These are phyloP conservation scores for Thielaviopsis musarum DNA, from an alignment of 2,329 filamentous ascomycete species.

Conservation along the genomic window DNA sequence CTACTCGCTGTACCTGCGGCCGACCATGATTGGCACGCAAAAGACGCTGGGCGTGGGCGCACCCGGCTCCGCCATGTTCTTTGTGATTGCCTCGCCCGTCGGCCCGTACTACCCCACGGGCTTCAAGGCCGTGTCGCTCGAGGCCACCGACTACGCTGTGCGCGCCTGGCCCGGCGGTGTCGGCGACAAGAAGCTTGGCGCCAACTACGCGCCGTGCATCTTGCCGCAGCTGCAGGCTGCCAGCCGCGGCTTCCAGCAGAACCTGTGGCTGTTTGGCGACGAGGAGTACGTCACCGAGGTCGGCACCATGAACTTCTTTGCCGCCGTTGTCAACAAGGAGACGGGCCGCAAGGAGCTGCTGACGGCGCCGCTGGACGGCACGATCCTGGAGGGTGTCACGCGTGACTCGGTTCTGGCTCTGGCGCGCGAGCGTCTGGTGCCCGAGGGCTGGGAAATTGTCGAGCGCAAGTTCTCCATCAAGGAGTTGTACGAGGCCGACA, in stretches of 20 bases:
- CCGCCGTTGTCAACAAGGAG: constrained; percentile 66
- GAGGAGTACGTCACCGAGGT: constrained; percentile 95
- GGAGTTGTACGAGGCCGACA: constrained; percentile 63
- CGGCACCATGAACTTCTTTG: constrained; percentile 97
- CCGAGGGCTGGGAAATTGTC: constrained; percentile 72
- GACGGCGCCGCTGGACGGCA: constrained; percentile 92
- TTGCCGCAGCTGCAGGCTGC: constrained; percentile 89
- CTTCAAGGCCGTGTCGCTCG: constrained; percentile 91
- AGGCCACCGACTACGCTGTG: constrained; percentile 92
- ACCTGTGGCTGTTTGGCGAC: constrained; percentile 91
- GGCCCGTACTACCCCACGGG: constrained; percentile 96
- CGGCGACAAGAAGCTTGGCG: constrained; percentile 94
- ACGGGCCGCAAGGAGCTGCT: constrained; percentile 83
- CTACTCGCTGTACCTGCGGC: constrained; percentile 89
- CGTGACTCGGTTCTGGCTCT: constrained; percentile 79
- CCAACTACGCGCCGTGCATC: constrained; percentile 98
- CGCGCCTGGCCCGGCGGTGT: constrained; percentile 96
- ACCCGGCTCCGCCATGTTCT: constrained; percentile 83
- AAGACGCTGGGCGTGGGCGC: constrained; percentile 80
- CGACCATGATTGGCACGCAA: constrained; percentile 95
- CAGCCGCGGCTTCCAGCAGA: constrained; percentile 88
- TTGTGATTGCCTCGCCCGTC: constrained; percentile 88
- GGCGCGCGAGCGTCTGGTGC: constrained; percentile 64
- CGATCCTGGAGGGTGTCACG: constrained; percentile 88
- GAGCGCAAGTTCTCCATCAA: constrained; percentile 90